A percentile compares a stretch with the other conserved stretches of the same genome.
Conservation (phyloP, 345 rosid genomes). For the thale cress (Arabidopsis thaliana) region TAIR10.1 NC_003076.8:24045001-24045500, state of each 20-base stretch:
- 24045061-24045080: conserved; percentile 3
- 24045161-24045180: background rate
- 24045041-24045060: background rate
- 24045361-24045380: background rate
- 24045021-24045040: background rate
- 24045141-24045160: conserved; percentile 30
- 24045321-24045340: conserved; percentile 13
- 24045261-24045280: background rate
- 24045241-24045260: conserved; percentile 14
- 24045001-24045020: background rate
- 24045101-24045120: conserved; percentile 24
- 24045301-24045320: conserved; percentile 18
- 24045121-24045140: conserved; percentile 19
- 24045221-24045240: background rate
- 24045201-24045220: background rate
- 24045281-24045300: conserved; percentile 32
- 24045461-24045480: conserved; percentile 11
- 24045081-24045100: background rate
- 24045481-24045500: background rate
- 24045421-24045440: background rate
- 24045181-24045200: background rate
- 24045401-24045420: background rate
- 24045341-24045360: conserved; percentile 15
- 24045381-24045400: background rate
- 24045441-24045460: background rate